These are phyloP conservation scores for Elsinoe arachidis DNA, from an alignment of 2,329 filamentous ascomycete genomes.

Conservation along the genomic window DNA sequence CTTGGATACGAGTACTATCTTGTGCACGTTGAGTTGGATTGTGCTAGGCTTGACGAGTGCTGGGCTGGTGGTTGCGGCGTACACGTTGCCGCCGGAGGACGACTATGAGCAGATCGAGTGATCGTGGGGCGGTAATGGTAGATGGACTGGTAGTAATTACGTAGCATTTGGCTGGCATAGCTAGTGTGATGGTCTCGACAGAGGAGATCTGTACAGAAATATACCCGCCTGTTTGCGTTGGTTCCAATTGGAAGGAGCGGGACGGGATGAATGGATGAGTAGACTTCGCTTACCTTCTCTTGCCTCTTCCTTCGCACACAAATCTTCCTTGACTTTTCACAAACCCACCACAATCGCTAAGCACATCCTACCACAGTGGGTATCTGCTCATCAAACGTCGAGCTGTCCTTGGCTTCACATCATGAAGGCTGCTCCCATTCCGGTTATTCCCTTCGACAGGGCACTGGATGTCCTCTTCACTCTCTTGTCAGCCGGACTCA, in stretches of 20 bases:
- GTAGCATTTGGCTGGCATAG: too few relatives aligned
- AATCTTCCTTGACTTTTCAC: too few relatives aligned
- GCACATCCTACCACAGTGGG: not conserved
- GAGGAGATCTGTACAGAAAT: too few relatives aligned
- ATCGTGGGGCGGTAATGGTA: too few relatives aligned
- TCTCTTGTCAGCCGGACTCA: not conserved
- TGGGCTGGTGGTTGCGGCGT: slow-evolving; percentile 58
- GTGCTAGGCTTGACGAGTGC: slow-evolving; percentile 45
- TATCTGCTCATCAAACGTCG: not conserved
- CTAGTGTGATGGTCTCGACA: too few relatives aligned
- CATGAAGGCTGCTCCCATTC: too few relatives aligned
- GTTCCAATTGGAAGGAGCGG: not conserved
- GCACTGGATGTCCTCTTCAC: not conserved
- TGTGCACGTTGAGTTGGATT: slow-evolving; percentile 54
- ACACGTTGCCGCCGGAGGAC: slow-evolving; percentile 66
- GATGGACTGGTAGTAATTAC: too few relatives aligned
- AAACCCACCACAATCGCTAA: not conserved
- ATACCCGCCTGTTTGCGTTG: too few relatives aligned
- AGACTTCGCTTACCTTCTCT: not conserved
- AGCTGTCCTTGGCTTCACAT: too few relatives aligned
- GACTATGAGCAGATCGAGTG: slow-evolving; percentile 59
- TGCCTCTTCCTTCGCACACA: not conserved
- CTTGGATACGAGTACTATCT: slow-evolving; percentile 69
- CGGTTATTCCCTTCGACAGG: too few relatives aligned
- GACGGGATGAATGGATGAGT: not conserved